Evolutionary conservation across 169 alveolate genomes (phyloP).

Genomic region (Eimeria sp.): DNA sequence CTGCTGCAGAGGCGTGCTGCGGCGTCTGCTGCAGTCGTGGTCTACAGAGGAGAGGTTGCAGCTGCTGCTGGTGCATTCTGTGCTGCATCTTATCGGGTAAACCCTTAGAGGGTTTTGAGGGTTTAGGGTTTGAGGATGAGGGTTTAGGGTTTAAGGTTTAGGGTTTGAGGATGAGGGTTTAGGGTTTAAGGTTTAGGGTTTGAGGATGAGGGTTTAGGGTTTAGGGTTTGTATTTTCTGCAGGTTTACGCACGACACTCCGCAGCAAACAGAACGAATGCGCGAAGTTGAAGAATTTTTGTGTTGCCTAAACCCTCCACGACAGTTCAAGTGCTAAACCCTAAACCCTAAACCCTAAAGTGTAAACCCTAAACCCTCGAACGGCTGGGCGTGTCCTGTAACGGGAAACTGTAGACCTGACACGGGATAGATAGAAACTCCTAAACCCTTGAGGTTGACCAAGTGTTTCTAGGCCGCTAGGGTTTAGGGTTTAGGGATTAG

Average conservation of each 20-base stretch:
- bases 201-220: too few species aligned
- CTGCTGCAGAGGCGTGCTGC: conserved; percentile 22
- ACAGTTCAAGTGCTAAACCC: background rate
- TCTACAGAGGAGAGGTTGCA: background rate
- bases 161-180: background rate
- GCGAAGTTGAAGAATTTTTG: background rate
- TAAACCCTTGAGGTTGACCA: too few species aligned
- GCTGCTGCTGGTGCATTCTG: background rate
- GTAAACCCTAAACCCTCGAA: too few species aligned
- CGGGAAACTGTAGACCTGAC: too few species aligned
- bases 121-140: too few species aligned
- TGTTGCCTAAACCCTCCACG: background rate
- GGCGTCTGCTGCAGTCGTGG: conserved; percentile 6
- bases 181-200: background rate
- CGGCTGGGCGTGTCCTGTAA: too few species aligned
- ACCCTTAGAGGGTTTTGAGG: background rate
- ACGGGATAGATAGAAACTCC: too few species aligned
- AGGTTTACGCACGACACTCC: conserved; percentile 24
- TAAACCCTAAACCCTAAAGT: too few species aligned
- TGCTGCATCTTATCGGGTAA: background rate
- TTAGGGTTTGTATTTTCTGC: background rate
- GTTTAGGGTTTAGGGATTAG: background rate
- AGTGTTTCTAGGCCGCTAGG: background rate
- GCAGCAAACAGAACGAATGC: background rate
- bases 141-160: background rate